Conservation (phyloP, 1,139 yeast species). For the Meyerozyma elateridarum region DNA sequence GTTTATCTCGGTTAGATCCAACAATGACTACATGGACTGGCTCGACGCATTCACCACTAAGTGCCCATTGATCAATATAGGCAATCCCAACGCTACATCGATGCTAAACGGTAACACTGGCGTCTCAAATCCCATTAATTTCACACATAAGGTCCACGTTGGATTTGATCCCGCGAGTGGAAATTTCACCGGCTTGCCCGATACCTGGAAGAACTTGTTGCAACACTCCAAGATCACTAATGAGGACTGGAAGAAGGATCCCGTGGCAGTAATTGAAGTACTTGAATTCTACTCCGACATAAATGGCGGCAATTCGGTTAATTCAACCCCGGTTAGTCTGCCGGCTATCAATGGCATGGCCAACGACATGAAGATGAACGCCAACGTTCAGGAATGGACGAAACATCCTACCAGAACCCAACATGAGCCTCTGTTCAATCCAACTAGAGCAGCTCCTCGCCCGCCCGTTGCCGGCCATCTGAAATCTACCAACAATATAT, state of each 20-base stretch:
- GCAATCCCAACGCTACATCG: conserved; percentile 18
- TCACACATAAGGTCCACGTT: conserved; percentile 62
- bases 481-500: conserved; percentile 19
- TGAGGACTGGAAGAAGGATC: conserved; percentile 80
- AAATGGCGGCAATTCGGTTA: conserved; percentile 29
- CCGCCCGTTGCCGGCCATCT: conserved; percentile 42
- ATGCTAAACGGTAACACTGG: conserved; percentile 46
- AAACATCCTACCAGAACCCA: conserved; percentile 28
- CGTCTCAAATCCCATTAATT: conserved; percentile 75
- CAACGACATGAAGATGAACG: conserved; percentile 13
- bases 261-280: conserved; percentile 86
- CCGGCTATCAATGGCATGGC: conserved; percentile 16
- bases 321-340: conserved; percentile 26
- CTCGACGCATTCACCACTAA: conserved; percentile 83
- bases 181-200: conserved; percentile 72
- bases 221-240: conserved; percentile 77
- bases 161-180: conserved; percentile 71
- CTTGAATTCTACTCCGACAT: conserved; percentile 72
- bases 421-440: conserved; percentile 22
- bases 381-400: conserved; percentile 37
- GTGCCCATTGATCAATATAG: conserved; percentile 60
- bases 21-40: conserved; percentile 85
- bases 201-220: conserved; percentile 69
- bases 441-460: conserved; percentile 41
- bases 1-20: conserved; percentile 70